Percentiles rank a stretch among this genome's conserved stretches.
These are phyloP conservation scores for Cladosporium sp. DNA, from an alignment of 2,329 filamentous ascomycete genomes.

Conservation along the genomic window DNA sequence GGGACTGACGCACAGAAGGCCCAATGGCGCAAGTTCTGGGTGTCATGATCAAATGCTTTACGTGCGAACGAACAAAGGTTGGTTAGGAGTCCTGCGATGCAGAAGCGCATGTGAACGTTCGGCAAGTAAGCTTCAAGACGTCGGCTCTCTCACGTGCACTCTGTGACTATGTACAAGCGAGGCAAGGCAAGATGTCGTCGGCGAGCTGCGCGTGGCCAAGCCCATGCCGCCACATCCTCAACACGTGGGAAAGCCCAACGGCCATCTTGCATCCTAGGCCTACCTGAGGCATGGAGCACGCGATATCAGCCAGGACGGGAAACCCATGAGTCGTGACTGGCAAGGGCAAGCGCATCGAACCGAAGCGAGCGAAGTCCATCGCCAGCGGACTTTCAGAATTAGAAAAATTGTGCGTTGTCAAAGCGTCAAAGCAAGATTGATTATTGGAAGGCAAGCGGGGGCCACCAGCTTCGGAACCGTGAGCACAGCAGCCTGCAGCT, in stretches of 20 bases:
- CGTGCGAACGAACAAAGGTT: neutral
- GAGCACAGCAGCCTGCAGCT: slow-evolving; percentile 5
- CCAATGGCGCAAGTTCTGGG: slow-evolving; percentile 76
- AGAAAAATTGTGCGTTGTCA: slow-evolving; percentile 7
- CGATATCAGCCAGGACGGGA: neutral
- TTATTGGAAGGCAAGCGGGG: neutral
- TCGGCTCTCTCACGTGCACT: neutral
- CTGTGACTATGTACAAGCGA: neutral
- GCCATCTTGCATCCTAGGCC: neutral
- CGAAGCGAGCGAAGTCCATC: neutral
- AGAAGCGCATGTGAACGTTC: neutral
- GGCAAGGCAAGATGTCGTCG: neutral
- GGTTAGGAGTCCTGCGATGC: neutral
- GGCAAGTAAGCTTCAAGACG: neutral
- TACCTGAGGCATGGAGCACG: slow-evolving; percentile 5
- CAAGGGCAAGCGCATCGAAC: neutral
- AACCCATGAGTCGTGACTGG: neutral
- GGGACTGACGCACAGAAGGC: slow-evolving; percentile 65
- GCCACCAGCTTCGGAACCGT: neutral
- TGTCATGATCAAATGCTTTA: slow-evolving; percentile 27
- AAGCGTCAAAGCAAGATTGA: neutral
- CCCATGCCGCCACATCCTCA: neutral
- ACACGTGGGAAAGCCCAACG: neutral
- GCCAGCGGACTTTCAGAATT: neutral
- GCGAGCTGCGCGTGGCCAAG: slow-evolving; percentile 1